Conservation (phyloP, 192 early-diverging fungal species). For the Rhizoclosmatium sp. region DNA sequence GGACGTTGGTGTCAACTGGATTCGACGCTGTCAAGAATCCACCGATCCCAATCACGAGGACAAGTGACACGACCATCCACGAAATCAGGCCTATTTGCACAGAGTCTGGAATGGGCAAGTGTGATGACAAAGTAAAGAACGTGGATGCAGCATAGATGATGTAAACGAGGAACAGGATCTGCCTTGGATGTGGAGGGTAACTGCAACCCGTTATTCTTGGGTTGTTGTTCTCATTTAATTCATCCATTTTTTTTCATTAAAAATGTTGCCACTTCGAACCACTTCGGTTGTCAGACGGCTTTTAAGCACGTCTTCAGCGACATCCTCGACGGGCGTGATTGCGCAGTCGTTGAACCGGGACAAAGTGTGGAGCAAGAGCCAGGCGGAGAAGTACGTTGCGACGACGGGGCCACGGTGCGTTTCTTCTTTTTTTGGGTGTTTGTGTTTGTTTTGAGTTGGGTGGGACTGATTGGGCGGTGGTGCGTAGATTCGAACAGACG, state of each 20-base stretch:
- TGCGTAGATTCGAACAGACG: constrained; percentile 77
- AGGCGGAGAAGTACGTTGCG: constrained; percentile 73
- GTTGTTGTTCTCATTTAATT: neutral
- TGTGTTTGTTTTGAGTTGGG: neutral
- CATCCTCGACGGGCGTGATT: constrained; percentile 14
- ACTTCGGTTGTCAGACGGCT: neutral
- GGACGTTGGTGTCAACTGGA: constrained; percentile 38
- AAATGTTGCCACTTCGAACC: constrained; percentile 2
- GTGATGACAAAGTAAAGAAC: neutral
- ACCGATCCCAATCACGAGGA: constrained; percentile 16
- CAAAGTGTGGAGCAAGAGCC: constrained; percentile 77
- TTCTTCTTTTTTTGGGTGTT: neutral
- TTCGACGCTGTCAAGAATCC: constrained; percentile 32
- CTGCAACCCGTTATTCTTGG: constrained; percentile 5
- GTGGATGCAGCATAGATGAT: neutral
- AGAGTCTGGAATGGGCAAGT: neutral
- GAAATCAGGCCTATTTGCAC: neutral
- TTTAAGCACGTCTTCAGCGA: constrained; percentile 1
- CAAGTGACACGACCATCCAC: neutral
- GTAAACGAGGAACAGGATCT: neutral
- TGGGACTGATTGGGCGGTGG: neutral
- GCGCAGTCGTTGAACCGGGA: constrained; percentile 79
- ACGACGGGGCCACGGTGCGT: constrained; percentile 73
- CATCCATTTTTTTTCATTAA: constrained; percentile 1
- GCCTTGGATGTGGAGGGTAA: constrained; percentile 16